Evolutionary conservation across 139 green algal genomes (phyloP), one percentile per base, ranked within the genome.

Genomic region (Micractinium sp.): DNA sequence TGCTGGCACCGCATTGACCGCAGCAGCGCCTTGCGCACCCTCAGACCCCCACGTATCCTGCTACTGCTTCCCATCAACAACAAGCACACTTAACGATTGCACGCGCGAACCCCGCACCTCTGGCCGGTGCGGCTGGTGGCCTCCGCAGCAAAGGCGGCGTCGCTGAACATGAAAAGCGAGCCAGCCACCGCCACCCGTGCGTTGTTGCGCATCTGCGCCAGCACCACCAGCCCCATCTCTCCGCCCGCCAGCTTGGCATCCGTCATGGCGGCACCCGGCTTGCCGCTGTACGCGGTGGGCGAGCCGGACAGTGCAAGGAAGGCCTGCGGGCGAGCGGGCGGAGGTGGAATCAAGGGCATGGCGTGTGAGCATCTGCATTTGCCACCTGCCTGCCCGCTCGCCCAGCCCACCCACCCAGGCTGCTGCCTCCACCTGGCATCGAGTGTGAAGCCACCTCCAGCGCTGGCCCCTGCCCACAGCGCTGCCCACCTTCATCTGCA

Each of bases 81-180:
- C 47, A 9, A 9, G 47, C 47, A 56, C 47, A 56, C n/a, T 14
- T 14, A 66, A 66, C 15, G 60, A 66, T 23, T 14, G 60, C 60
- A 66, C 14, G 66, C 27, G 9, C 18, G 18, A 19, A 47, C 73
- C 25, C 27, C 69, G n/a, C 79, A 92, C 88, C 78, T 85, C 41
- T 76, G 27, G 29, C 66, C 82, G 0, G 60, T 16, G 16, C 36
- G 83, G 22, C 22, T 74, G 79, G 71, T 92, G 76, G 75, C 73
- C 61, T 81, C 47, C 38, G 75, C 88, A 14, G 16, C 22, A 41
- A 95, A 95, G 56, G 93, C 88, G 2, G 89, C 86, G 86, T 99
- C 92, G 76, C 91, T 95, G 90, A 98, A 95, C 89, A 99, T 92
- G 76, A 96, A 93, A 56, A 97, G 41, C 1, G 97, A 99, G 29